Percentiles rank a stretch among this genome's conserved stretches.
phyloP scores from a whole-genome alignment of 2,329 filamentous ascomycete genomes.

The Fusarium palustre region DNA sequence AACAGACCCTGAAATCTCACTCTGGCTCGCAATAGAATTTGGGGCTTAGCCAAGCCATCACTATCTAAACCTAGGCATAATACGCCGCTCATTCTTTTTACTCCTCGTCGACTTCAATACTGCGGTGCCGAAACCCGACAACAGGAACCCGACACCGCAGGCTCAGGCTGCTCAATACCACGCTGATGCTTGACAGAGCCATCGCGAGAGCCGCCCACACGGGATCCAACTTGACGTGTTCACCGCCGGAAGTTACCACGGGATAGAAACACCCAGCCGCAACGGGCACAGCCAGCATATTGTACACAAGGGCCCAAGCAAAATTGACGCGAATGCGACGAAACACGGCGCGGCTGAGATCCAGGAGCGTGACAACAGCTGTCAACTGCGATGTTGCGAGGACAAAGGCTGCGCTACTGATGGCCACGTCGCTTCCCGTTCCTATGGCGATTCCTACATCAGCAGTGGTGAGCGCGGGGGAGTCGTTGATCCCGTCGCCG shows the following conservation, averaged over 20 bases:
- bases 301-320: constrained; percentile 86
- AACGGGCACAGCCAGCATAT: constrained; percentile 80
- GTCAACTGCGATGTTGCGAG: constrained; percentile 78
- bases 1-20: constrained; percentile 7
- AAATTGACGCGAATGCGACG: constrained; percentile 86
- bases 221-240: constrained; percentile 75
- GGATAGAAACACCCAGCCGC: constrained; percentile 83
- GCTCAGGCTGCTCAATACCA: constrained; percentile 83
- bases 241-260: constrained; percentile 58
- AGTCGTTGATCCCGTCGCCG: constrained; percentile 91
- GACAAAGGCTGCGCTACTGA: constrained; percentile 84
- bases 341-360: constrained; percentile 78
- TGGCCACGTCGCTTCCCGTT: constrained; percentile 84
- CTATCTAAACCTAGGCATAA: constrained; percentile 25
- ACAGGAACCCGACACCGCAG: constrained; percentile 66
- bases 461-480: constrained; percentile 81
- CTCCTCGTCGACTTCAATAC: constrained; percentile 23
- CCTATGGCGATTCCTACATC: constrained; percentile 89
- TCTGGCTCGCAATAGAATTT: neutral
- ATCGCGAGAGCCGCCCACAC: constrained; percentile 93
- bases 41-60: constrained; percentile 8
- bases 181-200: constrained; percentile 91
- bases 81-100: constrained; percentile 4
- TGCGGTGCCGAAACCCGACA: constrained; percentile 56
- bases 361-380: constrained; percentile 78